A percentile compares a stretch with the other conserved stretches of the same genome.
Evolutionary conservation across 306 rosid species (phyloP).

Genomic region (Inga oerstediana): DNA sequence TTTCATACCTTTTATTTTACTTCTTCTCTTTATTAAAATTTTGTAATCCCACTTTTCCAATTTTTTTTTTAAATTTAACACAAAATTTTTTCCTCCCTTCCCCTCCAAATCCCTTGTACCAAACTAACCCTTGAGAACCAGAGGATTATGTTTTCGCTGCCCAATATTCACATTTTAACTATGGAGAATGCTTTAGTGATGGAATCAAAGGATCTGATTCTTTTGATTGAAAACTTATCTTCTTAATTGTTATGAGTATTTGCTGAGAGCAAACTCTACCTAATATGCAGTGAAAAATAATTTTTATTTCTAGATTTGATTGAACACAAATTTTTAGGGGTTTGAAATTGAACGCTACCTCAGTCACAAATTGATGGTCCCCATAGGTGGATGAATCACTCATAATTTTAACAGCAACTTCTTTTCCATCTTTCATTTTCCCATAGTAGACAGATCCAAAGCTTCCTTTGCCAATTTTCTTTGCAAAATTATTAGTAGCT

Average conservation of each 20-base stretch:
- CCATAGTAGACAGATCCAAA: constrained; percentile 95
- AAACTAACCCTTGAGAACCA: no score
- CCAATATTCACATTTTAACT: neutral
- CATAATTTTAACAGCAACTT: constrained; percentile 96
- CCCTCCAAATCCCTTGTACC: no score
- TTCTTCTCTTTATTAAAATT: no score
- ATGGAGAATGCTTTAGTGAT: neutral
- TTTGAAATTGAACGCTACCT: constrained; percentile 51
- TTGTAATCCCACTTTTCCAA: no score
- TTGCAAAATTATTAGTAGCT: constrained; percentile 73
- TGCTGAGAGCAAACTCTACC: neutral
- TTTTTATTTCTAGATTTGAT: neutral
- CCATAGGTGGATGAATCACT: constrained; percentile 77
- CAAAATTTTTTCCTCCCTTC: no score
- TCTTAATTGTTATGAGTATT: neutral
- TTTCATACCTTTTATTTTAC: no score
- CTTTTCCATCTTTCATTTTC: constrained; percentile 95
- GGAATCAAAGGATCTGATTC: constrained; percentile 5
- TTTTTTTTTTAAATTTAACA: no score
- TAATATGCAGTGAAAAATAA: neutral
- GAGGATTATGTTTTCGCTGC: neutral
- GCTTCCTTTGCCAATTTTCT: constrained; percentile 92
- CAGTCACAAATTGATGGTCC: constrained; percentile 83
- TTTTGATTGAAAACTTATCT: constrained; percentile 14
- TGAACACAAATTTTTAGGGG: constrained; percentile 23